Evolutionary conservation across 2,329 filamentous ascomycete species (phyloP), one percentile per base, ranked within the genome.

Genomic region (Exophiala sp.): DNA sequence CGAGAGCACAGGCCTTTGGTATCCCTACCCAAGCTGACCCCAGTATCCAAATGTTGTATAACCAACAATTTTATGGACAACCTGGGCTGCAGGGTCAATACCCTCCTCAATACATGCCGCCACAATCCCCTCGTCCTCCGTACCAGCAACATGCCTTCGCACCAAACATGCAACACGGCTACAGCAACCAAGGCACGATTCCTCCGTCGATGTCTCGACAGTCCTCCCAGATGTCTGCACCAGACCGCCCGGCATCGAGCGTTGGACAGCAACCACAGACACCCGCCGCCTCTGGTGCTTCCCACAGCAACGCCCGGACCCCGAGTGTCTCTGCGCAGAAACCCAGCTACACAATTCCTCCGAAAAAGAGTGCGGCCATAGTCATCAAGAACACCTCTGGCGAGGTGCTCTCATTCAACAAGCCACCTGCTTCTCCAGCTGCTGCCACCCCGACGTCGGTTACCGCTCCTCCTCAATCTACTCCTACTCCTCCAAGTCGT

Each of bases 361-460:
- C 68, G 2, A 65, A 66, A 50, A 87, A 85, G 74, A 88, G 80
- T 68, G 82, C 82, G 41, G 82, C 85, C 1, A 85, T 96, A 58
- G 76, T 82, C 42, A 95, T 96, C 74, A 94, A 88, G 75, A 87
- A 88, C 63, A 78, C 84, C 23, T 78, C 83, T 48, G 88, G 93
- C 64, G 80, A 82, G 23, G 73, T 96, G 10, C 82, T 88, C 60
- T 75, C 78, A 75, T 72, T 86, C 73, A 65, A 79, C 46, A 86
- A 84, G 69, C 80, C 82, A 1, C 81, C 84, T 16, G 81, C 83
- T 11, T 76, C 77, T 13, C 74, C 77, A 14, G 70, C 76, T 16
- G 77, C 75, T 48, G 74, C 76, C 22, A 75, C 70, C 38, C 70
- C 78, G 50, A 77, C 80, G 30, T 73, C 81, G 35, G 81, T 80